Evolutionary conservation across 2,329 filamentous ascomycete genomes (phyloP), one percentile per base, ranked within the genome.

Genomic region (Samsoniella hepiali): DNA sequence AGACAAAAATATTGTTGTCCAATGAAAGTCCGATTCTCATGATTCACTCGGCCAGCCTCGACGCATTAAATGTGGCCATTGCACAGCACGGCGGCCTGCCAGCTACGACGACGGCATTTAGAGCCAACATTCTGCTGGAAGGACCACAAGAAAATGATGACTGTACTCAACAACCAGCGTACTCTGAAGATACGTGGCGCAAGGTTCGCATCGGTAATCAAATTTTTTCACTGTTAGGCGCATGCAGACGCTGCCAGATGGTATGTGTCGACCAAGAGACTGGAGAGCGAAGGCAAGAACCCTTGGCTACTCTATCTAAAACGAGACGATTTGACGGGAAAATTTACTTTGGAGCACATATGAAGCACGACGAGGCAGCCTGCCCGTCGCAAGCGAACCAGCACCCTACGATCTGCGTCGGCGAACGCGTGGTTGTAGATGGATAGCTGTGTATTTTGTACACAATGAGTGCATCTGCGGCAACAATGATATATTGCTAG

Each of bases 21-120:
- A 99, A 99, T 73, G 95, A 98, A 75, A 96, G 92, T 60, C 94
- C 95, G 0, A 96, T 99, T 51, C 83, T 99, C 0, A 85, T 91
- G 54, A 88, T 98, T 63, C 92, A 91, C 27, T 84, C 86, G 61
- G 87, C 90, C 10, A 97, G 93, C 68, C 83, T 98, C 55, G 87
- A 91, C 54, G 83, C 83, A 2, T 77, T 98, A 8, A 98, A 98
- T 71, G 78, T 84, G 65, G 80, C 86, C 13, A 95, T 98, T 68
- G 82, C 78, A 60, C 75, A 77, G 4, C 81, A 78, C n/a, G 84
- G 84, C 27, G 85, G 86, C n/a, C 86, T 83, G 66, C 80, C 84
- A 0, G 87, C 93, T 3, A 81, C 86, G 29, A 84, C 90, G 3
- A 86, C 90, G 45, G 88, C 91, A 1, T 99, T 98, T 73, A 86